A percentile compares a stretch with the other conserved stretches of the same genome.
phyloP scores from a whole-genome alignment of 2,329 filamentous ascomycete genomes.

The Diaporthe vexans region DNA sequence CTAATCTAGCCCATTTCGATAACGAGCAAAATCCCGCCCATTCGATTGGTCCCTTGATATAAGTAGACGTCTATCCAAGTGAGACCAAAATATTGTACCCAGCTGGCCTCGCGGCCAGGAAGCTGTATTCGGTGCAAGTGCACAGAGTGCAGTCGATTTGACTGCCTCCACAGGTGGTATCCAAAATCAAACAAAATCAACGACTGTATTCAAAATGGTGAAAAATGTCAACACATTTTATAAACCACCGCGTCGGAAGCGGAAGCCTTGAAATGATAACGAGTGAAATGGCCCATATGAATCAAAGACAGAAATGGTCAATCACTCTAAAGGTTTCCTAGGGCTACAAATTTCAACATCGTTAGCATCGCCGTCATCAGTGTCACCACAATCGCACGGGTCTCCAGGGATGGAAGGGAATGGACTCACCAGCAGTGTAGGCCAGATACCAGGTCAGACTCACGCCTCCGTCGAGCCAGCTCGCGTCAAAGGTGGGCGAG shows the following conservation, averaged over 20 bases:
- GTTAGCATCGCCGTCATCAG: slow-evolving; percentile 5
- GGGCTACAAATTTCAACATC: background rate
- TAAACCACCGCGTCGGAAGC: background rate
- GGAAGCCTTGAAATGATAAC: background rate
- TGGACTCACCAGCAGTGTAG: slow-evolving; percentile 77
- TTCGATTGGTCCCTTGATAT: background rate
- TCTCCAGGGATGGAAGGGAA: background rate
- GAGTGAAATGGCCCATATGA: background rate
- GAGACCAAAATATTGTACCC: background rate
- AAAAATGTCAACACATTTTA: background rate
- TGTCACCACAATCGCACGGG: no score
- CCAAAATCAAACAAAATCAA: background rate
- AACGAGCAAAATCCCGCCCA: no score
- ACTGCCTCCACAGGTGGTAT: slow-evolving; percentile 6
- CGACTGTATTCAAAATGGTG: background rate
- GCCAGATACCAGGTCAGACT: slow-evolving; percentile 88
- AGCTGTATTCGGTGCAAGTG: background rate
- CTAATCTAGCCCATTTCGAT: background rate
- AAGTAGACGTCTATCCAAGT: background rate
- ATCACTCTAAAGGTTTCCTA: background rate
- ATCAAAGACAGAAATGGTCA: background rate
- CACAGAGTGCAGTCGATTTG: background rate
- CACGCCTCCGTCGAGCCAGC: slow-evolving; percentile 85
- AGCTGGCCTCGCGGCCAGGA: slow-evolving; percentile 3
- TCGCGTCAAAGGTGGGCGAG: slow-evolving; percentile 72